Evolutionary conservation across 345 rosid genomes (phyloP).

Genomic region (Carallia pectinifolia): DNA sequence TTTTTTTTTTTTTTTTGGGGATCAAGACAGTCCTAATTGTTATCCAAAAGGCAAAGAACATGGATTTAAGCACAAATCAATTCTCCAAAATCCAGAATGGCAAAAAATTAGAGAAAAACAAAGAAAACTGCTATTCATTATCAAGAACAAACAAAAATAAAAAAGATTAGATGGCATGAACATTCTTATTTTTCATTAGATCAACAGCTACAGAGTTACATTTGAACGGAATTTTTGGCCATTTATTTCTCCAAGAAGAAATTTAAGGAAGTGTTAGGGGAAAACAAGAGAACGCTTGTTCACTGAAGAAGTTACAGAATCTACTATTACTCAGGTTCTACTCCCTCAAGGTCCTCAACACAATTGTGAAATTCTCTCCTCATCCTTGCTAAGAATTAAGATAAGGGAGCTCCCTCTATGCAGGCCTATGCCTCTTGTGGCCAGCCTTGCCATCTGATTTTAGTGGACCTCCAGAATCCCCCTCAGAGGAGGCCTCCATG

Average conservation of each 20-base stretch:
- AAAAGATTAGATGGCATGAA: slow-evolving; percentile 15
- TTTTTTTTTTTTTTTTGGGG: neutral
- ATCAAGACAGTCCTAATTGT: slow-evolving; percentile 15
- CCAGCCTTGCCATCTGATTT: slow-evolving; percentile 58
- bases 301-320: slow-evolving; percentile 24
- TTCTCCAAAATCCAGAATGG: neutral
- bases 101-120: neutral
- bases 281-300: slow-evolving; percentile 24
- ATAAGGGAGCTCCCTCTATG: slow-evolving; percentile 11
- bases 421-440: slow-evolving; percentile 56
- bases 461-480: slow-evolving; percentile 51
- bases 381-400: slow-evolving; percentile 24
- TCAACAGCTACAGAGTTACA: slow-evolving; percentile 38
- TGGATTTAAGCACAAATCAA: neutral
- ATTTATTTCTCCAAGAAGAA: slow-evolving; percentile 34
- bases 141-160: slow-evolving; percentile 3
- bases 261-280: slow-evolving; percentile 19
- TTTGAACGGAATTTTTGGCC: slow-evolving; percentile 20
- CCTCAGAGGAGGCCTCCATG: slow-evolving; percentile 66
- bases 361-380: slow-evolving; percentile 26
- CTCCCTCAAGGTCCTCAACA: slow-evolving; percentile 25
- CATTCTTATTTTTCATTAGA: slow-evolving; percentile 38
- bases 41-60: neutral
- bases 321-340: slow-evolving; percentile 27
- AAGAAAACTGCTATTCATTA: neutral